A percentile compares a stretch with the other conserved stretches of the same genome.
phyloP scores from a whole-genome alignment of 192 early-diverging fungal species.

The Umbelopsis vinacea region DNA sequence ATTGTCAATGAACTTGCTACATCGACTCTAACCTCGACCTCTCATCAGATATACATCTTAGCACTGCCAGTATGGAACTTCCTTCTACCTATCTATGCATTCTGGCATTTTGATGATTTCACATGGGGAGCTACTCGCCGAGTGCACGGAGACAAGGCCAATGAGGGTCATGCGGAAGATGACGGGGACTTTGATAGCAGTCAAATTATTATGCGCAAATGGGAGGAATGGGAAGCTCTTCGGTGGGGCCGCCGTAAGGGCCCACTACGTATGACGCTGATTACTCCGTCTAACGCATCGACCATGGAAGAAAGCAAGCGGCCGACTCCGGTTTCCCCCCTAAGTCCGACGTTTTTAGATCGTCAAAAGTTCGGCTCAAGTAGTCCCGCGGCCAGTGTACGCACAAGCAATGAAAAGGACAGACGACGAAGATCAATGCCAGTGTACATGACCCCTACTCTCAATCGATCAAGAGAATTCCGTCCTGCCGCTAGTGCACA shows the following conservation, averaged over 20 bases:
- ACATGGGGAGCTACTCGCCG: conserved; percentile 76
- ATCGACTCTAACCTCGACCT: no score
- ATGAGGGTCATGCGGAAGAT: conserved; percentile 65
- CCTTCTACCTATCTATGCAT: conserved; percentile 83
- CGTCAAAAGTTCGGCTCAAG: conserved; percentile 15
- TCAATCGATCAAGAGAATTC: neutral
- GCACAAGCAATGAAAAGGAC: neutral
- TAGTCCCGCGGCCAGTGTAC: neutral
- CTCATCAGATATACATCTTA: conserved; percentile 62
- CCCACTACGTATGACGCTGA: conserved; percentile 6
- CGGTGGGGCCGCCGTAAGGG: conserved; percentile 29
- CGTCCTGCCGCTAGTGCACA: neutral
- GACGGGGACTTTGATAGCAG: conserved; percentile 72
- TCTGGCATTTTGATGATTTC: conserved; percentile 91
- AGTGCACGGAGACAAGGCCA: conserved; percentile 63
- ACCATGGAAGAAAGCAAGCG: conserved; percentile 4
- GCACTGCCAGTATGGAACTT: conserved; percentile 92
- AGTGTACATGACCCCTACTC: neutral
- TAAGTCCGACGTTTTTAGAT: neutral
- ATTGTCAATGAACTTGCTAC: no score
- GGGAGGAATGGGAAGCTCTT: conserved; percentile 56
- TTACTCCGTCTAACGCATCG: conserved; percentile 12
- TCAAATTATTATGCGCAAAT: conserved; percentile 48
- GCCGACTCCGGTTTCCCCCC: conserved; percentile 9
- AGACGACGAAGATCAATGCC: neutral